Evolutionary conservation across 148 eudicot genomes (phyloP).

Genomic region (Fagopyrum homotropicum): DNA sequence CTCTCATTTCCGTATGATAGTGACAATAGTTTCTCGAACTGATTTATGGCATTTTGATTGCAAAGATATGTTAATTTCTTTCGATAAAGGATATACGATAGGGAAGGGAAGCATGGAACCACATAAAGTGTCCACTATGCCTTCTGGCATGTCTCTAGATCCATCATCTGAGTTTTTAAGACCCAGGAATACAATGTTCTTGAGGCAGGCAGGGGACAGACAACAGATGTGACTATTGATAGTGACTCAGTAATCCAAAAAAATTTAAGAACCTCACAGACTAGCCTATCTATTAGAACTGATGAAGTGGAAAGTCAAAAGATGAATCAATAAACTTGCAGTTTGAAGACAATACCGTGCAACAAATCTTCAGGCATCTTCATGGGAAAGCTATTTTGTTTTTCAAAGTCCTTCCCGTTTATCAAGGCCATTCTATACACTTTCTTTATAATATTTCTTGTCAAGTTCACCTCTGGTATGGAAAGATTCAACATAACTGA

Average conservation of each 20-base stretch:
- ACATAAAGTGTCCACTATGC: constrained; percentile 29
- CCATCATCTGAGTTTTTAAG: constrained; percentile 20
- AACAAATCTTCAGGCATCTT: constrained; percentile 46
- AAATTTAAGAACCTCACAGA: constrained; percentile 20
- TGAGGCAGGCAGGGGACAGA: constrained; percentile 26
- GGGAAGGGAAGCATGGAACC: constrained; percentile 31
- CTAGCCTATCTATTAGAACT: constrained; percentile 20
- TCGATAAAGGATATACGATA: constrained; percentile 32
- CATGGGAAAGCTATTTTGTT: constrained; percentile 46
- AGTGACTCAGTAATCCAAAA: constrained; percentile 19
- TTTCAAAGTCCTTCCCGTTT: constrained; percentile 58
- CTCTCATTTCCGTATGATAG: too few species aligned
- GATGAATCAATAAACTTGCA: constrained; percentile 28
- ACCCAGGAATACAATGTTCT: constrained; percentile 24
- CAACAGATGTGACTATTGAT: constrained; percentile 16
- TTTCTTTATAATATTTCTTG: background rate
- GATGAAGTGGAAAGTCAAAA: constrained; percentile 28
- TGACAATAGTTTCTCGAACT: background rate
- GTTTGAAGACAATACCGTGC: constrained; percentile 17
- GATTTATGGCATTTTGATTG: constrained; percentile 5
- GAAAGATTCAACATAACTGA: background rate
- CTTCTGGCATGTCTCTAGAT: constrained; percentile 23
- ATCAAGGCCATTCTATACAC: constrained; percentile 2
- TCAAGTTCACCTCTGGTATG: background rate
- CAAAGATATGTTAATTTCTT: constrained; percentile 28